Evolutionary conservation across 495 filamentous ascomycete genomes (phyloP).

Genomic region (Aspergillus mulundensis): DNA sequence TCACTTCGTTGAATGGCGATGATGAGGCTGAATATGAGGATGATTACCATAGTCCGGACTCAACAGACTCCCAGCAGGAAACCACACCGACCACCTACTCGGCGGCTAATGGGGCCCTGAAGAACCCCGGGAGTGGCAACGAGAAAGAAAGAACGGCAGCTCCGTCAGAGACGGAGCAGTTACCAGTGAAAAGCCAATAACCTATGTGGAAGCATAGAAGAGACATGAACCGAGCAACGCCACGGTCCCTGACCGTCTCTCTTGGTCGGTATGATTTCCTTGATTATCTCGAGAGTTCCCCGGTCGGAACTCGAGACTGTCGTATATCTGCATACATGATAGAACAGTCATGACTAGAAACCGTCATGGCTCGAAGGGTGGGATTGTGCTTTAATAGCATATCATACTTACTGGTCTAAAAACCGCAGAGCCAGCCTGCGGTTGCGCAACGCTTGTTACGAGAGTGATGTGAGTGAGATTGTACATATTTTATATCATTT

Average conservation of each 20-base stretch:
- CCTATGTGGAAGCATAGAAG: background rate
- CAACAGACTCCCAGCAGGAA: constrained; percentile 31
- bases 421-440: constrained; percentile 5
- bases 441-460: constrained; percentile 11
- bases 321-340: constrained; percentile 11
- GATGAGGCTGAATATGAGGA: constrained; percentile 24
- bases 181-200: background rate
- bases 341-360: constrained; percentile 6
- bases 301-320: constrained; percentile 15
- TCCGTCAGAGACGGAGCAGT: background rate
- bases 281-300: constrained; percentile 15
- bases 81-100: constrained; percentile 23
- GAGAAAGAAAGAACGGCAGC: background rate
- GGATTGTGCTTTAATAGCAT: constrained; percentile 5
- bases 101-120: constrained; percentile 12
- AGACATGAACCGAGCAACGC: background rate
- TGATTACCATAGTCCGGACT: constrained; percentile 25
- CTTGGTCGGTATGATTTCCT: constrained; percentile 1
- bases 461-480: constrained; percentile 8
- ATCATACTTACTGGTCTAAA: background rate
- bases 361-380: background rate
- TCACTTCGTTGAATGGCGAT: constrained; percentile 46
- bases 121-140: background rate
- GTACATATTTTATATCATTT: constrained; percentile 11
- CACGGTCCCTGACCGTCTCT: background rate